Base-by-base conservation (phyloP, 2,329 filamentous ascomycete genomes). In the Aureobasidium melanogenum region DNA sequence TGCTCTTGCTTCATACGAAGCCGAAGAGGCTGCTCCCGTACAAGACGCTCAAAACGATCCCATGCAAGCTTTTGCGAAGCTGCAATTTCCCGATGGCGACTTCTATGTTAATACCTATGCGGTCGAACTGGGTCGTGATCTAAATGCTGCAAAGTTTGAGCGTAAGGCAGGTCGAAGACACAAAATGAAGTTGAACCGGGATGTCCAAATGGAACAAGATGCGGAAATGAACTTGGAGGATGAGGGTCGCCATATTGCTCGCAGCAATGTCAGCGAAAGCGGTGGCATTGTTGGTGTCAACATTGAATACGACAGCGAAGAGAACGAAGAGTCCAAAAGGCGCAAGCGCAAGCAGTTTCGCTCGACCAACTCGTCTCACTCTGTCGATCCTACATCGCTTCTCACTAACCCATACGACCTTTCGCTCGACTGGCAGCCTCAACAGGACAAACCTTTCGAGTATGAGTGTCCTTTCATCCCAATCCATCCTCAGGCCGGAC, bases 101-200 rank as follows among this genome's bases (percentile, higher is more conserved):
- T 91, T 89, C 71, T 88, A 89, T 73, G 88, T 92, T 84, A 89
- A 85, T 56, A 90, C 87, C 1, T 87, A 86, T 67, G 80, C 83
- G 57, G 82, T 91, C 66, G 82, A 88, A 61, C 83, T 92, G 30
- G 88, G 88, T 60, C 85, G 88, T 63, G 88, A 91, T 72, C 80
- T 85, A 67, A 75, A 79, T 57, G 84, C 84, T 10, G 73, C 84
- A 39, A 64, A 62, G 48, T 58, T 62, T 24, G 55, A 63, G 32
- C 57, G 54, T 15, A 57, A 62, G 48, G 39, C 60, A 47, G 54
- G 50, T 24, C 64, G 61, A 24, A 39, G 60, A 28, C 48, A 60
- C 38, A 64, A 61, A 57, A 66, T 50, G 41, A 58, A 55, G 22
- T 19, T 57, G 41, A 57, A 57, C 15, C 47, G 38, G 24, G 54